Evolutionary conservation across 2,329 filamentous ascomycete genomes (phyloP), one percentile per base, ranked within the genome.

Genomic region (Clonostachys solani): DNA sequence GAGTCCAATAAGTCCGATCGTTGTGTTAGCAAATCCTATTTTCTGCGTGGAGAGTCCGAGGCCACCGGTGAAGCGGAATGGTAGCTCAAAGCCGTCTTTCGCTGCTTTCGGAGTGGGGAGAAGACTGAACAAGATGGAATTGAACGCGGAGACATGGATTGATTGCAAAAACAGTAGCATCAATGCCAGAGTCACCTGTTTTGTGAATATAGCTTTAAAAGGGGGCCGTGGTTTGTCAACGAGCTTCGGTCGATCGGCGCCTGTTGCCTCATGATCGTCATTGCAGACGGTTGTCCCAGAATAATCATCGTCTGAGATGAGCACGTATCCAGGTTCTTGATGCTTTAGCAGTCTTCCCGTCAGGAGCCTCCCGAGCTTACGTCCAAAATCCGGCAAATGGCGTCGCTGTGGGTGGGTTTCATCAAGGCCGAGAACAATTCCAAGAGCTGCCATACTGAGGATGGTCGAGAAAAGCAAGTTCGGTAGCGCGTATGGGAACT

Each of bases 11-110:
- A 51, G 43, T 9, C 56, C 57, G 29, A 59, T 58, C 7, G 48
- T 56, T 9, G 54, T 59, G 36, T 55, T 59, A 8, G 51, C 51
- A 16, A 57, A 45, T 6, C 55, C 56, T 4, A 59, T 48, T 36
- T 54, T 54, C 42, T 55, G 42, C 29, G 43, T 54, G 3, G 55
- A 58, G 12, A 58, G 50, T 2, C 56, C 55, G 17, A 58, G 49
- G 19, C 57, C 57, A 29, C 56, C 57, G 4, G 47, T 41, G 41
- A 59, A 58, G 7, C 50, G 49, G 23, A 56, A 52, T 8, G 53
- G 55, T 12, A 55, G 36, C 1, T 45, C 41, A 19, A 45, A 40
- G 10, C 40, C 29, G 3, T 33, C 29, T 10, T 48, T 50, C 5
- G 48, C 44, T 6, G 49, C 47, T 23, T 43, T 34, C 6, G 53